A percentile compares a stretch with the other conserved stretches of the same genome.
phyloP scores from a whole-genome alignment of 495 filamentous ascomycete species.

The Penicillium bialowiezense region DNA sequence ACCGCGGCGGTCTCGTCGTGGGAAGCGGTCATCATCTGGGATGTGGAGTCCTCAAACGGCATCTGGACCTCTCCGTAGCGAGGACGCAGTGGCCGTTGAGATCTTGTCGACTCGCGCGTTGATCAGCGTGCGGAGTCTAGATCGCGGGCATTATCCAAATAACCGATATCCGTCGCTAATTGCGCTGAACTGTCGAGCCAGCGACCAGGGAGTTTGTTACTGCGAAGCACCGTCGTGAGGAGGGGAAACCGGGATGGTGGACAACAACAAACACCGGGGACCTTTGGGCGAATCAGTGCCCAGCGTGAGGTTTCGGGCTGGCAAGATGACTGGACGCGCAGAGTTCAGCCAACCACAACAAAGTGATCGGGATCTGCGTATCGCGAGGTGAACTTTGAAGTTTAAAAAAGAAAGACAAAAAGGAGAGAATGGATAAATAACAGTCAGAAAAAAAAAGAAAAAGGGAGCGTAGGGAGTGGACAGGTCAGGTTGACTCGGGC shows the following conservation, averaged over 20 bases:
- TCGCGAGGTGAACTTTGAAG: conserved; percentile 2
- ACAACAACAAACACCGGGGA: conserved; percentile 21
- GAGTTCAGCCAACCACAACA: conserved; percentile 24
- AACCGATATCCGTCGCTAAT: conserved; percentile 2
- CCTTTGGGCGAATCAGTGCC: conserved; percentile 17
- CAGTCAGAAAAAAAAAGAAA: conserved; percentile 9
- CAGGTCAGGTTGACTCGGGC: conserved; percentile 23
- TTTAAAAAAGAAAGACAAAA: conserved; percentile 14
- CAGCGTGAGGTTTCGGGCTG: conserved; percentile 6
- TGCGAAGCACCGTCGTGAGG: conserved; percentile 4
- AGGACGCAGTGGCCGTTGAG: conserved; percentile 28
- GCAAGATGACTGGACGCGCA: conserved; percentile 19
- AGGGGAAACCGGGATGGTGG: conserved; percentile 2
- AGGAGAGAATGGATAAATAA: conserved; percentile 10
- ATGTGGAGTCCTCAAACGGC: conserved; percentile 16
- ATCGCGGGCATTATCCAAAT: conserved; percentile 35
- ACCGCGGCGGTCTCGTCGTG: conserved; percentile 18
- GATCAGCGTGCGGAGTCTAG: conserved; percentile 24
- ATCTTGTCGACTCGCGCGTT: conserved; percentile 20
- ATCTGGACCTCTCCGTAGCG: conserved; percentile 21
- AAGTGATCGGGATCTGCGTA: conserved; percentile 17
- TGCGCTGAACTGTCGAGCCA: conserved; percentile 24
- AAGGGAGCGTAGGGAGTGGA: conserved; percentile 11
- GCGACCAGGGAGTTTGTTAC: conserved; percentile 28
- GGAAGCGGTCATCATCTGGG: conserved; percentile 18